Evolutionary conservation across 192 early-diverging fungal species (phyloP), one percentile per base, ranked within the genome.

Genomic region (Coemansia sp.): DNA sequence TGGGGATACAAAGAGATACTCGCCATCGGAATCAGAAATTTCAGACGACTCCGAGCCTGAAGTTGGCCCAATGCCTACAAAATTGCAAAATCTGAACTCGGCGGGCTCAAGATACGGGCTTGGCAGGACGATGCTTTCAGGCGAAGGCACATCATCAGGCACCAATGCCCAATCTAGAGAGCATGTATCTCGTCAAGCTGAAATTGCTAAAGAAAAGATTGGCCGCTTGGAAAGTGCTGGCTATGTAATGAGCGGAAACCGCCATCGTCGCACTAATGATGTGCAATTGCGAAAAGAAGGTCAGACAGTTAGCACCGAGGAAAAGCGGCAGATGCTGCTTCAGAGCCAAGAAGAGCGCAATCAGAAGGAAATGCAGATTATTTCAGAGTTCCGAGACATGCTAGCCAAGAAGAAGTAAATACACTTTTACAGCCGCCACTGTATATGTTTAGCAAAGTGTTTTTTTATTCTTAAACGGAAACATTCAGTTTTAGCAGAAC

Each of bases 231-330:
- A 98, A 67, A 65, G 74, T 18, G 87, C 85, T 3, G 96, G 96
- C 21, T 98, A 86, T 66, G 96, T 98, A 10, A 98, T 98, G 96
- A 90, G 87, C 46, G 96, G 96, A 18, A 93, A 86, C 65, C 80
- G 96, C 34, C 93, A 97, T 70, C 83, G 86, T 44, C 83, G 92
- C 39, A 94, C 94, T 92, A 96, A 96, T 64, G 93, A 93, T 38
- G 94, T 95, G 6, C 94, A 93, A 56, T 83, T 95, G 46, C 83
- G 92, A 56, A 97, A 96, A 71, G 96, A 97, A 64, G 94, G 96
- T 58, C 96, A 98, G 75, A 91, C 94, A 55, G 93, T 96, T 51
- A 90, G 83, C 44, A 93, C 94, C 6, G 96, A 98, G 56, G 96
- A 98, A 53, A 93, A 93, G 73, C 77, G 92, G 6, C 84, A 87